Conservation (phyloP, 169 alveolate genomes). For the Plasmodium malariae region DNA sequence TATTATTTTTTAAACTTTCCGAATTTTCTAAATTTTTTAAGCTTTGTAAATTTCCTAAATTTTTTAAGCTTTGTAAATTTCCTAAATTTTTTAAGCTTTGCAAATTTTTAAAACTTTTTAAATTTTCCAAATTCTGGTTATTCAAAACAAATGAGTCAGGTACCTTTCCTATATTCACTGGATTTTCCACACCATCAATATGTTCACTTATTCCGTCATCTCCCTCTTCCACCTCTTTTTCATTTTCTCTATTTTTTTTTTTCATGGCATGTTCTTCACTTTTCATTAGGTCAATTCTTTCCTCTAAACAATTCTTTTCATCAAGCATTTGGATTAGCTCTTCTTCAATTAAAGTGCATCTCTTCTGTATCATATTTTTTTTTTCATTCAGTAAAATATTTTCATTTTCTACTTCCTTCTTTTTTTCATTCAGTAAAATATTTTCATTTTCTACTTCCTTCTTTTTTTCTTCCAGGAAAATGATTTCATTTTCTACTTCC, state of each 20-base stretch:
- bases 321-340: not conserved
- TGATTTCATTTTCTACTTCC: not conserved
- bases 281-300: not conserved
- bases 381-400: not conserved
- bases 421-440: slow-evolving; percentile 6
- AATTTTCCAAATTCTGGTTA: too few relatives aligned
- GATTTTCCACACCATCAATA: too few relatives aligned
- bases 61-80: too few relatives aligned
- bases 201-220: not conserved
- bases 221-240: not conserved
- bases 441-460: not conserved
- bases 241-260: not conserved
- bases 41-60: too few relatives aligned
- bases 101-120: too few relatives aligned
- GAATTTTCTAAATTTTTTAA: too few relatives aligned
- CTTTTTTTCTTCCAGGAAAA: not conserved
- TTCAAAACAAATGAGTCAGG: too few relatives aligned
- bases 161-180: too few relatives aligned
- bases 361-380: not conserved
- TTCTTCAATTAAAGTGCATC: not conserved
- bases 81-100: too few relatives aligned
- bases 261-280: slow-evolving; percentile 2
- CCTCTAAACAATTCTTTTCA: not conserved
- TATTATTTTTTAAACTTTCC: too few relatives aligned
- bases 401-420: not conserved